A percentile compares a stretch with the other conserved stretches of the same genome.
These are phyloP conservation scores for Fusarium drepaniforme DNA, from an alignment of 2,329 filamentous ascomycete genomes.

Conservation along the genomic window DNA sequence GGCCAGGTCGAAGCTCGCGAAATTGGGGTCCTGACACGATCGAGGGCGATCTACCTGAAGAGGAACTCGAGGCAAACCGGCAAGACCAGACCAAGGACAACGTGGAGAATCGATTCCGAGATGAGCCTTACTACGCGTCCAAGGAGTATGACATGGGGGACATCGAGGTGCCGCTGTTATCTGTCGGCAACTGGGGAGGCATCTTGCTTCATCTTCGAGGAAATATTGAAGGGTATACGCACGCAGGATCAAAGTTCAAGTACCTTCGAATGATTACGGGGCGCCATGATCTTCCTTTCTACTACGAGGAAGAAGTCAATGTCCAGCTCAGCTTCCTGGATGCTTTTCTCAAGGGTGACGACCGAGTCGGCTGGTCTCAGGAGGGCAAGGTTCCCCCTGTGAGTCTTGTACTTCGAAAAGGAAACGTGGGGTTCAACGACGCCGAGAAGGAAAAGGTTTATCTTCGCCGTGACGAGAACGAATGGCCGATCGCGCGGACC, in stretches of 20 bases:
- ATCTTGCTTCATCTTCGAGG: constrained; percentile 77
- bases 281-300: constrained; percentile 79
- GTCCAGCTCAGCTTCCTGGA: constrained; percentile 76
- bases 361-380: constrained; percentile 70
- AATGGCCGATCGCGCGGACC: constrained; percentile 77
- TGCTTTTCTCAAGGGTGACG: constrained; percentile 77
- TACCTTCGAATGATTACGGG: constrained; percentile 78
- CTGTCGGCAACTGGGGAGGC: constrained; percentile 78
- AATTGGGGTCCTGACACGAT: constrained; percentile 69
- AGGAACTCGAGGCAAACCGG: constrained; percentile 63
- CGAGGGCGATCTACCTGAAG: constrained; percentile 68
- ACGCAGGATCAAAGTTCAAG: constrained; percentile 75
- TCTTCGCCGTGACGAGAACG: constrained; percentile 65
- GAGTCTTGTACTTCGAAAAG: constrained; percentile 71
- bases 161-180: constrained; percentile 75
- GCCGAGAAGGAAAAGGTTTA: constrained; percentile 70
- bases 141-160: constrained; percentile 75
- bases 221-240: constrained; percentile 74
- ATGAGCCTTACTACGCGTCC: constrained; percentile 73
- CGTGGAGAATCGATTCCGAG: constrained; percentile 66
- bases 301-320: constrained; percentile 76
- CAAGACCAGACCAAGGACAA: constrained; percentile 61
- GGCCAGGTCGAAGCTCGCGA: constrained; percentile 58
- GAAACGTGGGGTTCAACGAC: constrained; percentile 76
- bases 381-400: constrained; percentile 70